Conservation (phyloP, 2,329 filamentous ascomycete genomes). For the Tolypocladium nubicola region DNA sequence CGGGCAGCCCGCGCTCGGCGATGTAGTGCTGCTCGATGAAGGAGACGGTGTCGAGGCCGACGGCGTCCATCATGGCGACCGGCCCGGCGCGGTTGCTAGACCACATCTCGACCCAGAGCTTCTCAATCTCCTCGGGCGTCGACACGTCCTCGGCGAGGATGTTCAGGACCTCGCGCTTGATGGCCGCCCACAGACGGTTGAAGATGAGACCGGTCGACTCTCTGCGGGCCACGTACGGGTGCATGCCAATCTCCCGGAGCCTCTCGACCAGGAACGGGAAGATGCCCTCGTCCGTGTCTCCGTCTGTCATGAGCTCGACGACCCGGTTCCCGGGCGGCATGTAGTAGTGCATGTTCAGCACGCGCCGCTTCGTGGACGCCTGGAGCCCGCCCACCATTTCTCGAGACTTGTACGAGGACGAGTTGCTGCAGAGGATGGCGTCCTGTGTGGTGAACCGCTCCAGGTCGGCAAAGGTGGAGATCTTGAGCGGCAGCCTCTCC, state of each 20-base stretch:
- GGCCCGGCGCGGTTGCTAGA: constrained; percentile 6
- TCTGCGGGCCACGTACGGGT: constrained; percentile 29
- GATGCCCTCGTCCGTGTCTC: constrained; percentile 28
- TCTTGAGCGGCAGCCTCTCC: constrained; percentile 37
- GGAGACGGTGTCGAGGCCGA: constrained; percentile 41
- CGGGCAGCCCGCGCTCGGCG: constrained; percentile 31
- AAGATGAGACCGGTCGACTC: constrained; percentile 45
- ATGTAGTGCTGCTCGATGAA: constrained; percentile 44
- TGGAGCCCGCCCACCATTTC: constrained; percentile 34
- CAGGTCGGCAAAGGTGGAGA: constrained; percentile 33
- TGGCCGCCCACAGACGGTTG: constrained; percentile 45
- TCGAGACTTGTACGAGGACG: constrained; percentile 38
- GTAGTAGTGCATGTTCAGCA: constrained; percentile 41
- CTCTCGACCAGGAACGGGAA: constrained; percentile 33
- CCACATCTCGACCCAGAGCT: constrained; percentile 32
- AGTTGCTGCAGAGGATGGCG: constrained; percentile 39
- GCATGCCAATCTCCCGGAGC: constrained; percentile 26
- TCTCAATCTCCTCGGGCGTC: constrained; percentile 37
- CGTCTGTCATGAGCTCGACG: constrained; percentile 44
- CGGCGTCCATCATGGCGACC: constrained; percentile 30
- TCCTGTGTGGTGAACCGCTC: constrained; percentile 30
- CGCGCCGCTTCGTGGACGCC: constrained; percentile 21
- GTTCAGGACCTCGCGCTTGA: constrained; percentile 39
- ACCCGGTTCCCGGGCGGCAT: constrained; percentile 35
- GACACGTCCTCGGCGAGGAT: constrained; percentile 40